Conservation (phyloP, 2,329 filamentous ascomycete species). For the Elsinoe batatas region DNA sequence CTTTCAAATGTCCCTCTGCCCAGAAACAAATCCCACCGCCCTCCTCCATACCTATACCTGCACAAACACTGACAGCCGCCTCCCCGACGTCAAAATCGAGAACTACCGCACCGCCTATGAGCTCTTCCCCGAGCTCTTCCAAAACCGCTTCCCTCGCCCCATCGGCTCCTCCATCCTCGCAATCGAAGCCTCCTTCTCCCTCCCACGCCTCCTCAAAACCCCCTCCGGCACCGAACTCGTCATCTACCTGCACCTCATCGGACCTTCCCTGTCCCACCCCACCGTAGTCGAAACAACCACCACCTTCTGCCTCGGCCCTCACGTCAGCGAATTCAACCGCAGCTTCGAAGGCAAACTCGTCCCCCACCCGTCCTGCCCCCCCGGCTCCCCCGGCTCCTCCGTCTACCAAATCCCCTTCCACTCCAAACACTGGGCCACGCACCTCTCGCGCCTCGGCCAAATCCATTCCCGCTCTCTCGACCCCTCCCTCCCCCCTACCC, state of each 20-base stretch:
- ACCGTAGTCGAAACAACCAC: slow-evolving; percentile 18
- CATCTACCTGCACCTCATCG: slow-evolving; percentile 7
- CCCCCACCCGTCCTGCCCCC: slow-evolving; percentile 16
- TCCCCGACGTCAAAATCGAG: slow-evolving; percentile 4
- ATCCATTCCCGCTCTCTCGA: neutral
- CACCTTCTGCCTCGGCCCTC: slow-evolving; percentile 19
- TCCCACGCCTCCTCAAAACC: neutral
- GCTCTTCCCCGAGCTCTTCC: slow-evolving; percentile 11
- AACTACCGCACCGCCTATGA: neutral
- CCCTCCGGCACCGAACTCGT: neutral
- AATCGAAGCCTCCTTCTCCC: slow-evolving; percentile 8
- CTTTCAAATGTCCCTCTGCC: slow-evolving; percentile 22
- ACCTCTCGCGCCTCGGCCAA: neutral
- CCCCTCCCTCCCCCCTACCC: neutral
- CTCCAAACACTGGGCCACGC: slow-evolving; percentile 7
- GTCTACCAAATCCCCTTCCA: slow-evolving; percentile 14
- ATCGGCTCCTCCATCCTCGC: slow-evolving; percentile 1
- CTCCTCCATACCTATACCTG: slow-evolving; percentile 6
- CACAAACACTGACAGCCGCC: neutral
- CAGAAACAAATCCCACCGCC: neutral
- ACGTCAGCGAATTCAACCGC: neutral
- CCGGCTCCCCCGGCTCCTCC: neutral
- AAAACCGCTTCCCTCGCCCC: slow-evolving; percentile 1
- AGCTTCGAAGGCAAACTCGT: slow-evolving; percentile 22
- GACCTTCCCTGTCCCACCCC: neutral